These are phyloP conservation scores for Trypanosoma conorhini DNA, from an alignment of 208 protist genomes.

Conservation along the genomic window DNA sequence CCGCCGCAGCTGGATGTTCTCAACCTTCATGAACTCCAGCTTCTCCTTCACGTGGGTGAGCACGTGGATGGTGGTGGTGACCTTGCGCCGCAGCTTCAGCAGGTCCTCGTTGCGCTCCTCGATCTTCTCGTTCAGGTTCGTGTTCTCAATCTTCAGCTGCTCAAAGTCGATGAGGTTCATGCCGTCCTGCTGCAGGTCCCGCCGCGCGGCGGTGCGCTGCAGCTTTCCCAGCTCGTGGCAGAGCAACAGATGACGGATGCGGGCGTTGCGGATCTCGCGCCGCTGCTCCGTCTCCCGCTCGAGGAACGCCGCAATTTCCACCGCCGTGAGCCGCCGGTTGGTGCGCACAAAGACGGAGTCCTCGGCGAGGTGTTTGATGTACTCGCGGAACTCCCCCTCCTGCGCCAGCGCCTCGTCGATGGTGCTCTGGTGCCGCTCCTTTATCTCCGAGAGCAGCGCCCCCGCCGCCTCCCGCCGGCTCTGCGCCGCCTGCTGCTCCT, in stretches of 20 bases:
- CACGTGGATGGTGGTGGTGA: slow-evolving; percentile 96
- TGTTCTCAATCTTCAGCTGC: slow-evolving; percentile 99
- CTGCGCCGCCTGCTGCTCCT: slow-evolving; percentile 49
- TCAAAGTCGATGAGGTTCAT: slow-evolving; percentile 99
- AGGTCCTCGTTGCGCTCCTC: slow-evolving; percentile 98
- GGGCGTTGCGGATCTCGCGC: slow-evolving; percentile 69
- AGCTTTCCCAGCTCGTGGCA: slow-evolving; percentile 78
- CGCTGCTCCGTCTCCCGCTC: slow-evolving; percentile 74
- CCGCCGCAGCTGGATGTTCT: slow-evolving; percentile 89
- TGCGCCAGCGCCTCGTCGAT: slow-evolving; percentile 62
- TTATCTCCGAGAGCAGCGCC: slow-evolving; percentile 46
- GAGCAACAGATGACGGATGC: slow-evolving; percentile 93
- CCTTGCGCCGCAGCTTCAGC: slow-evolving; percentile 95
- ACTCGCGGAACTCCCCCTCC: slow-evolving; percentile 77
- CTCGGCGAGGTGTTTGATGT: slow-evolving; percentile 58
- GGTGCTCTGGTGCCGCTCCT: slow-evolving; percentile 51
- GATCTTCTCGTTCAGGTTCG: slow-evolving; percentile 98
- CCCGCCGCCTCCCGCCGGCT: slow-evolving; percentile 39
- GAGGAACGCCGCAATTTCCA: slow-evolving; percentile 75
- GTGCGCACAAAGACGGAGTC: slow-evolving; percentile 70
- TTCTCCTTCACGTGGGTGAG: slow-evolving; percentile 99
- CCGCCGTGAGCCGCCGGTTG: slow-evolving; percentile 64
- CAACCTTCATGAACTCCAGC: slow-evolving; percentile 94
- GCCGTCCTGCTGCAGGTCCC: slow-evolving; percentile 80
- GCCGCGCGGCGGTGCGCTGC: slow-evolving; percentile 35